phyloP scores from a whole-genome alignment of 768 basidiomycete genomes.

The Vishniacozyma victoriae region DNA sequence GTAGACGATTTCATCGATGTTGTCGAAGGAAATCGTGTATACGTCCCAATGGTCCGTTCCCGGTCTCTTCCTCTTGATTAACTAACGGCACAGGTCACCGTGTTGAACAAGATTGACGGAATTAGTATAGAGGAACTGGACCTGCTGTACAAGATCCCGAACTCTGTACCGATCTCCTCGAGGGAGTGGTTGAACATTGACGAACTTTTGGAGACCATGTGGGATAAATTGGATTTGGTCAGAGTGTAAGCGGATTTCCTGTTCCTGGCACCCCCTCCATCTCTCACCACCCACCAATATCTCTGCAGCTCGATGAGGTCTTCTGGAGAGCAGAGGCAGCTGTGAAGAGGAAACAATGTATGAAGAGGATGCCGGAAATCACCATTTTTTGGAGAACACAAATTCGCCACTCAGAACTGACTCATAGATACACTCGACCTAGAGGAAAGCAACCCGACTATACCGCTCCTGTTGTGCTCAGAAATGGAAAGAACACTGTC shows the following conservation, averaged over 20 bases:
- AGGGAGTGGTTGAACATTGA: slow-evolving; percentile 94
- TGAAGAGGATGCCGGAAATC: no score
- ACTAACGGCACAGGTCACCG: slow-evolving; percentile 55
- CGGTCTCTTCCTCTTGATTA: not conserved
- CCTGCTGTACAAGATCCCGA: slow-evolving; percentile 78
- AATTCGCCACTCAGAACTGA: not conserved
- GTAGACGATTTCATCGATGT: slow-evolving; percentile 96
- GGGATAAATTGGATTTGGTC: slow-evolving; percentile 84
- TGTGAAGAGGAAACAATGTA: no score
- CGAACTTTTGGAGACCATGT: slow-evolving; percentile 88
- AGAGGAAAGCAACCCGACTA: slow-evolving; percentile 88
- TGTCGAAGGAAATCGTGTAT: slow-evolving; percentile 86
- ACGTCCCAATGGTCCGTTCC: slow-evolving; percentile 17
- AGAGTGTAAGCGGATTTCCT: slow-evolving; percentile 64
- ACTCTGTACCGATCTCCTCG: slow-evolving; percentile 90
- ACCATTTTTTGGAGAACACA: not conserved
- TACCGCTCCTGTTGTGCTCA: slow-evolving; percentile 76
- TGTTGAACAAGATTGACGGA: slow-evolving; percentile 79
- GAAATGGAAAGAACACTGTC: slow-evolving; percentile 51
- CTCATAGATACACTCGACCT: slow-evolving; percentile 71
- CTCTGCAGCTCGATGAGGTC: no score
- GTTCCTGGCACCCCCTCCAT: not conserved
- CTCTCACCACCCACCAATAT: not conserved
- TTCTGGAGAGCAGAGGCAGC: no score
- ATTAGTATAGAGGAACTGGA: slow-evolving; percentile 93